Base-by-base conservation (phyloP, 192 early-diverging fungal species). In the Dissophora ornata region DNA sequence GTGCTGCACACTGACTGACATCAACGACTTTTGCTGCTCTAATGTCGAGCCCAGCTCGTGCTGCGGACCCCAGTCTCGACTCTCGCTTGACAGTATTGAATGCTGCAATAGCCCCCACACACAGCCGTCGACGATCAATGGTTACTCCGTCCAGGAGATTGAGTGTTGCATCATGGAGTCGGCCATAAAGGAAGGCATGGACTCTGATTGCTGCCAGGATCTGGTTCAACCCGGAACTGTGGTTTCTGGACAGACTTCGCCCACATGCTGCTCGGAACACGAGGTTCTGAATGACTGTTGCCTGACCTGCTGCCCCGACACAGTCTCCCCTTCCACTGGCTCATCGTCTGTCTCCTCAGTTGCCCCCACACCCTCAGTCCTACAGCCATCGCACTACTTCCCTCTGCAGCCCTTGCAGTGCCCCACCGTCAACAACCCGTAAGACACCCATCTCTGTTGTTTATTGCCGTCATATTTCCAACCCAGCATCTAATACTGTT, bases 261-360 rank as follows among this genome's bases (percentile, higher is more conserved):
- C 73, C 12, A 77, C 52, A 12, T 77, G 73, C 30, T 77, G 73
- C 40, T 40, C 73, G 9, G 73, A 77, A 25, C 73, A 77, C 2
- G 73, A 77, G 38, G 65, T 67, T 19, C 21, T 62, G 15, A 61
- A 77, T 16, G 73, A 77, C 36, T 77, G 73, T 32, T 77, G 73
- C 42, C 46, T 60, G 21, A 77, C 64, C 34, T 77, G 73, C 26
- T 77, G 73, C 45, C 73, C 73, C 15, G 73, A 77, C 36, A 58
- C 73, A 2, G 10, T 61, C 29, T 48, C 73, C 1, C 36, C 57
- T 21, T 49, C 62, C 32, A 30, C 71, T 21, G 51, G 57, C 8
- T 61, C 71, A 2, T 22, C 51, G 13, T 51, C 73, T 9, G 57
- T 34, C 46, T n/a, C 64, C 4, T 61, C 65, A 12, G 61, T 59